A percentile compares a stretch with the other conserved stretches of the same genome.
phyloP scores from a whole-genome alignment of 31 red algal species.

The Endocladia muricata region DNA sequence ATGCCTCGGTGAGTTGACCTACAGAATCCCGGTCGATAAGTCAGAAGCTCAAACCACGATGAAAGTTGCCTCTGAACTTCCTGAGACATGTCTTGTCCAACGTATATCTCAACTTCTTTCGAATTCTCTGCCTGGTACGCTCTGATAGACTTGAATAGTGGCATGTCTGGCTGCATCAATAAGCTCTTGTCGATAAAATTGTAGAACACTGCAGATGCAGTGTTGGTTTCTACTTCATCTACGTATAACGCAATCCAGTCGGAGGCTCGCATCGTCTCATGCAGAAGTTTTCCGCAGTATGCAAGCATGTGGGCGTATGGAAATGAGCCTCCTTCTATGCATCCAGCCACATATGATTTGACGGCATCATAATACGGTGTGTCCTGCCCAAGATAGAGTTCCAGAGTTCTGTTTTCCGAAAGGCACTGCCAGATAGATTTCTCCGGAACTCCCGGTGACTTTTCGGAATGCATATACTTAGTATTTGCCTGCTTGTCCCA shows the following conservation, averaged over 20 bases:
- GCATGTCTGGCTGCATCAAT: constrained; percentile 31
- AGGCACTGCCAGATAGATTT: constrained; percentile 78
- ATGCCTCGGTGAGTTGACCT: neutral
- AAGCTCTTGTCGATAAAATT: constrained; percentile 1
- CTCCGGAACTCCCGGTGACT: neutral
- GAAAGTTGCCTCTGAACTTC: neutral
- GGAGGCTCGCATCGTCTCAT: neutral
- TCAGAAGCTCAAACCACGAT: constrained; percentile 9
- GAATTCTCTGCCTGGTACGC: constrained; percentile 11
- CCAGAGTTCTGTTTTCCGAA: constrained; percentile 28
- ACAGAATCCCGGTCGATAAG: neutral
- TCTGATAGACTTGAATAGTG: neutral
- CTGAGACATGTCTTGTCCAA: constrained; percentile 4
- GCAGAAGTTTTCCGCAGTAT: neutral
- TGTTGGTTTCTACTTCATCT: neutral
- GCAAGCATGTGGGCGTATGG: constrained; percentile 13
- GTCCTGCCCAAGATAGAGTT: constrained; percentile 45
- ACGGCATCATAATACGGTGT: neutral
- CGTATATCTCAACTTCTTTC: constrained; percentile 25
- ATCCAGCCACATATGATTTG: neutral
- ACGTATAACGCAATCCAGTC: constrained; percentile 33
- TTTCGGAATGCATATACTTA: neutral
- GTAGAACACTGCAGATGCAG: constrained; percentile 41
- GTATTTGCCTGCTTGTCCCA: constrained; percentile 25
- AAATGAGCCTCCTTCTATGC: neutral